Percentiles rank a stretch among this genome's conserved stretches.
These are phyloP conservation scores for Baudoinia panamericana DNA, from an alignment of 495 filamentous ascomycete species.

Conservation along the genomic window DNA sequence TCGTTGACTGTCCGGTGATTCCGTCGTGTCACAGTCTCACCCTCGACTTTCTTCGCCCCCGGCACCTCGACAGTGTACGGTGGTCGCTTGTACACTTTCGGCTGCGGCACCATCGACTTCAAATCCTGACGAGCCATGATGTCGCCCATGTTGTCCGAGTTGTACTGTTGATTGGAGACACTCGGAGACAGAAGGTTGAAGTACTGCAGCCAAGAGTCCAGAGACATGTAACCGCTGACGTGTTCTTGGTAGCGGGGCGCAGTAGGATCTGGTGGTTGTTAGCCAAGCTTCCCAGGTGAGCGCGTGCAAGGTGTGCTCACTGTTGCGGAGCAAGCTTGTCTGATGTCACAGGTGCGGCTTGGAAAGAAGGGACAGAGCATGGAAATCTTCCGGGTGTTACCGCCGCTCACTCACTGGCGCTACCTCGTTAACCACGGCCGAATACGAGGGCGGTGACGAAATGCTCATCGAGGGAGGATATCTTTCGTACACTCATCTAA, in stretches of 20 bases:
- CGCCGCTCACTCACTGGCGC: too few species aligned
- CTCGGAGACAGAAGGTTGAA: constrained; percentile 12
- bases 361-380: too few species aligned
- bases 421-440: too few species aligned
- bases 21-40: constrained; percentile 84
- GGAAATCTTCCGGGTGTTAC: too few species aligned
- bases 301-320: too few species aligned
- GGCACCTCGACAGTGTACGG: constrained; percentile 75
- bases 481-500: too few species aligned
- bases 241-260: neutral
- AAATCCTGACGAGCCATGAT: constrained; percentile 26
- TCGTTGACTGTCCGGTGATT: constrained; percentile 58
- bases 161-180: constrained; percentile 11
- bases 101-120: constrained; percentile 41
- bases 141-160: constrained; percentile 12
- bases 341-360: too few species aligned
- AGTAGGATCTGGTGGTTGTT: neutral
- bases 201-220: constrained; percentile 5
- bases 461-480: too few species aligned
- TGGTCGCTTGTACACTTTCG: constrained; percentile 45
- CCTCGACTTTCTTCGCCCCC: constrained; percentile 53
- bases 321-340: too few species aligned
- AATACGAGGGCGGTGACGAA: too few species aligned
- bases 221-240: constrained; percentile 22
- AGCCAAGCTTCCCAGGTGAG: too few species aligned